phyloP scores from a whole-genome alignment of 2,329 filamentous ascomycete genomes.

The Clonostachys rosea region DNA sequence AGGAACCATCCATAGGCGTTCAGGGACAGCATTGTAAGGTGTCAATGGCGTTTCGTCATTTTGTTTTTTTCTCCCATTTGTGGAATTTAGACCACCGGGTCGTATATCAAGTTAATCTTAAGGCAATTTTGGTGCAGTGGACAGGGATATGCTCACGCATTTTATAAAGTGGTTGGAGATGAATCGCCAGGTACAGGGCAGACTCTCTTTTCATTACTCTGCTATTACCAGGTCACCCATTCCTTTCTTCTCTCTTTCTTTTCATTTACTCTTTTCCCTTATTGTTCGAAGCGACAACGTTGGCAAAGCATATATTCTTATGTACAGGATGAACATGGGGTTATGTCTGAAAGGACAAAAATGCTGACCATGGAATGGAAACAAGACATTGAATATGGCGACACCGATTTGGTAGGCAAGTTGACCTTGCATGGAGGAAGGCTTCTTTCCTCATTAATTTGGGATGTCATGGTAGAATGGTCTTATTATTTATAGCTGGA shows the following conservation, averaged over 20 bases:
- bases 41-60: slow-evolving; percentile 46
- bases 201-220: background rate
- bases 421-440: too few relatives aligned
- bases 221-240: background rate
- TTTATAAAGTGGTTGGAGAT: background rate
- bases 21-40: slow-evolving; percentile 53
- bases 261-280: background rate
- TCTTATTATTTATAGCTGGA: too few relatives aligned
- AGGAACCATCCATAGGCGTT: slow-evolving; percentile 43
- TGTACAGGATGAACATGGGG: too few relatives aligned
- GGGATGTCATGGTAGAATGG: too few relatives aligned
- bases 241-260: background rate
- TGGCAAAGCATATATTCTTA: too few relatives aligned
- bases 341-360: too few relatives aligned
- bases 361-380: too few relatives aligned
- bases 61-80: slow-evolving; percentile 26
- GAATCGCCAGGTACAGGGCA: background rate
- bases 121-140: background rate
- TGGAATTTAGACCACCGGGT: slow-evolving; percentile 27
- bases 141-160: background rate
- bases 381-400: too few relatives aligned
- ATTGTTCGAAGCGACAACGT: background rate
- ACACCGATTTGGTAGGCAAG: too few relatives aligned
- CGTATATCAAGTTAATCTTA: slow-evolving; percentile 28
- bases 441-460: too few relatives aligned